Evolutionary conservation across 768 basidiomycete species (phyloP), one percentile per base, ranked within the genome.

Genomic region (Leccinum barrowsii): DNA sequence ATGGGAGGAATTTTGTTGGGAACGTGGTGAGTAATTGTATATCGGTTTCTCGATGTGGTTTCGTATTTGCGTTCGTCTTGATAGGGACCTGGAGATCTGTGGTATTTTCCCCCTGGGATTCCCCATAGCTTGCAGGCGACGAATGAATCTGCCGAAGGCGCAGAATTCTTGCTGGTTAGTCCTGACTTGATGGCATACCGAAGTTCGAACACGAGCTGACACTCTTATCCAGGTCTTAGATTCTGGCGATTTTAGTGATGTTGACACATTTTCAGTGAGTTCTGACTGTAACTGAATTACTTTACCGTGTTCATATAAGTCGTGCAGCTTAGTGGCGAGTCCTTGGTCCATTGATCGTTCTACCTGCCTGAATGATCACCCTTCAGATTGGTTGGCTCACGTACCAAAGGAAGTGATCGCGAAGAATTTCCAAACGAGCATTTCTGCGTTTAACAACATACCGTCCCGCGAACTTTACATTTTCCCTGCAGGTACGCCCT

Each of bases 321-420:
- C 13, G 28, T 12, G 17, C 22, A 60, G 59, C 55, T 67, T 34
- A 62, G 63, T 12, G 56, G 57, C 60, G 50, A 56, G 54, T 61
- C 82, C 78, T 26, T 11, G 17, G 35, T 15, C 6, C 19, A 32
- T 12, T 10, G 5, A n/a, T n/a, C 15, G 34, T 55, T 53, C 22
- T 34, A 13, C n/a, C 42, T 19, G 30, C 21, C 42, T 52, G 10
- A 62, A n/a, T 30, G 21, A 37, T 15, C 24, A 28, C 21, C 1
- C 3, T 17, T 21, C 8, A 62, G 85, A 87, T 61, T 87, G 85
- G 84, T 73, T 86, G 26, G 77, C 84, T 15, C 85, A 86, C 60
- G 74, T 81, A 2, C 82, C 82, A 4, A 73, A 76, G 61, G 74
- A 76, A 34, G 80, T 83, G 10, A 68, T 86, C 4, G 82, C 84